A percentile compares a stretch with the other conserved stretches of the same genome.
These are phyloP conservation scores for Pyrenula aspistea DNA, from an alignment of 495 filamentous ascomycete species.

Conservation along the genomic window DNA sequence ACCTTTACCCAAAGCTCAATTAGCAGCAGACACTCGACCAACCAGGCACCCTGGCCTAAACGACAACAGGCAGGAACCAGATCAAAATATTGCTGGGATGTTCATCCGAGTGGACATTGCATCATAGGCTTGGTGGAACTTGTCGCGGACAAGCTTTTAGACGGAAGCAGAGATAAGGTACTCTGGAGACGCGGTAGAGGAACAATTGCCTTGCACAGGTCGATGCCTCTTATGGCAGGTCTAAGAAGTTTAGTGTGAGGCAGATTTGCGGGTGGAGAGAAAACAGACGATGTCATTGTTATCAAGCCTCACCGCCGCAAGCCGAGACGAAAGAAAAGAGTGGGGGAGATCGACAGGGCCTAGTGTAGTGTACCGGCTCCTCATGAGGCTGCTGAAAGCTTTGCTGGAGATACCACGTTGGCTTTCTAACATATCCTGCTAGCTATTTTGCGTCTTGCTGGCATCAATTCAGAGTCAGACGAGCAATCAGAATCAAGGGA, in stretches of 20 bases:
- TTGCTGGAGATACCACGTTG: no score
- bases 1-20: not conserved
- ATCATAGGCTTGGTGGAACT: no score
- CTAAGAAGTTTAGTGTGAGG: constrained; percentile 1
- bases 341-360: not conserved
- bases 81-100: no score
- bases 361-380: no score
- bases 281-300: not conserved
- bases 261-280: constrained; percentile 9
- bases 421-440: no score
- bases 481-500: no score
- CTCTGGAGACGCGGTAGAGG: not conserved
- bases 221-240: not conserved
- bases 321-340: not conserved
- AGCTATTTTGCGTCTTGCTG: no score
- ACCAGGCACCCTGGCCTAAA: not conserved
- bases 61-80: not conserved
- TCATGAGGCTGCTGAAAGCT: no score
- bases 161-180: not conserved
- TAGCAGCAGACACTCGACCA: not conserved
- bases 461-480: no score
- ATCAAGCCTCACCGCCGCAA: not conserved
- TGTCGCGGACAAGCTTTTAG: no score
- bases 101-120: not conserved
- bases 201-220: not conserved